Conservation (phyloP, 2,329 filamentous ascomycete species). For the Botrytis byssoidea region DNA sequence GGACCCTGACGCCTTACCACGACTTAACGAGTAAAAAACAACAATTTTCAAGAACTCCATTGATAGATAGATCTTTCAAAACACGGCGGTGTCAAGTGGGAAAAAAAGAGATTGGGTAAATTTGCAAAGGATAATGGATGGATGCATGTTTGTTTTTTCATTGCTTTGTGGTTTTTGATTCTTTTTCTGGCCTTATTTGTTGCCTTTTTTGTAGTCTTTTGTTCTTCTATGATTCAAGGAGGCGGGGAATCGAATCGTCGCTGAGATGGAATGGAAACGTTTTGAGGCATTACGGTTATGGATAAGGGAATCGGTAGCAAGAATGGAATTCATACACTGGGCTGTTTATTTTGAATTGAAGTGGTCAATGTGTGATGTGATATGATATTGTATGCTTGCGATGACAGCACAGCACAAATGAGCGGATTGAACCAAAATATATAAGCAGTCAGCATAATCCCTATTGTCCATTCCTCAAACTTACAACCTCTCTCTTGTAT, state of each 20-base stretch:
- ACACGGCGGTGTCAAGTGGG: slow-evolving; percentile 25
- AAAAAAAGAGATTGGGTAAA: slow-evolving; percentile 25
- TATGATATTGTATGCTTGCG: neutral
- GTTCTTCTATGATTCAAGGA: neutral
- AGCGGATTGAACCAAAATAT: neutral
- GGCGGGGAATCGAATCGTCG: neutral
- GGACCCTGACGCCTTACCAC: slow-evolving; percentile 4
- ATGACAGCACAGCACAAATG: neutral
- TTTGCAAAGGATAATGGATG: slow-evolving; percentile 20
- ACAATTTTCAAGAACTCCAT: slow-evolving; percentile 8
- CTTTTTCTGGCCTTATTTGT: neutral
- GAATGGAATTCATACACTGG: slow-evolving; percentile 6
- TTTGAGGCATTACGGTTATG: neutral
- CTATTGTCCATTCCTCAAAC: neutral
- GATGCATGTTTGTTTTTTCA: slow-evolving; percentile 6
- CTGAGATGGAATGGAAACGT: neutral
- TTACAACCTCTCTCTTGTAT: neutral
- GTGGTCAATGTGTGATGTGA: neutral
- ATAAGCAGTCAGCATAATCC: neutral
- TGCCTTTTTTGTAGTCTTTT: neutral
- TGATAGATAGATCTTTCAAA: slow-evolving; percentile 22
- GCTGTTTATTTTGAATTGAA: neutral
- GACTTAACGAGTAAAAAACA: slow-evolving; percentile 21
- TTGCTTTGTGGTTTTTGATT: slow-evolving; percentile 7
- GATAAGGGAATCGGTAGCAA: slow-evolving; percentile 11